Evolutionary conservation across 1,284 basidiomycete genomes (phyloP).

Genomic region (Polyporus tsugae): DNA sequence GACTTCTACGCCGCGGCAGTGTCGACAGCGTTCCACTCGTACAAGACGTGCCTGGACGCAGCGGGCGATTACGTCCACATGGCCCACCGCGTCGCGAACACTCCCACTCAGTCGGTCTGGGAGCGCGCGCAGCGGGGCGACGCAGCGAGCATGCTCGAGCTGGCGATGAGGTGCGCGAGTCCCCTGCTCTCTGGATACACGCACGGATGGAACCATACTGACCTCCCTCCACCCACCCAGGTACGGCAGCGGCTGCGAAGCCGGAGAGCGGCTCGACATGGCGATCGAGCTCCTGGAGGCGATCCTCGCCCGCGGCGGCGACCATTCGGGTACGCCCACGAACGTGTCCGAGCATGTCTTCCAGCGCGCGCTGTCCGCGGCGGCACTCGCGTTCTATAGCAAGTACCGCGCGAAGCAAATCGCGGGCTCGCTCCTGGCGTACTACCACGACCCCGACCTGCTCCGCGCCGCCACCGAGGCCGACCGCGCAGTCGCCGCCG

Average conservation of each 20-base stretch:
- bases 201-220: background rate
- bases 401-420: background rate
- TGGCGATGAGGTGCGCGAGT: background rate
- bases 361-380: background rate
- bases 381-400: background rate
- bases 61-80: background rate
- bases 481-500: background rate
- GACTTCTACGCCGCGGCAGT: conserved; percentile 1
- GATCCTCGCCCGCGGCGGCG: background rate
- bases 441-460: background rate
- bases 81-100: background rate
- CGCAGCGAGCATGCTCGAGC: background rate
- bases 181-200: background rate
- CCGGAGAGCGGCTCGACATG: background rate
- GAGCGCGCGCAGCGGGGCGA: background rate
- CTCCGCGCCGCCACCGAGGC: background rate
- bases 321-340: background rate
- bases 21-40: background rate
- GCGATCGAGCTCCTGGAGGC: background rate
- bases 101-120: background rate
- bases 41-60: background rate
- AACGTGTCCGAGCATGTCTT: background rate
- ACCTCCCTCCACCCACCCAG: background rate
- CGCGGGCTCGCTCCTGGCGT: background rate
- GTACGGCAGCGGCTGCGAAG: background rate